These are phyloP conservation scores for Aspergillus proliferans DNA, from an alignment of 2,329 filamentous ascomycete species.

Conservation along the genomic window DNA sequence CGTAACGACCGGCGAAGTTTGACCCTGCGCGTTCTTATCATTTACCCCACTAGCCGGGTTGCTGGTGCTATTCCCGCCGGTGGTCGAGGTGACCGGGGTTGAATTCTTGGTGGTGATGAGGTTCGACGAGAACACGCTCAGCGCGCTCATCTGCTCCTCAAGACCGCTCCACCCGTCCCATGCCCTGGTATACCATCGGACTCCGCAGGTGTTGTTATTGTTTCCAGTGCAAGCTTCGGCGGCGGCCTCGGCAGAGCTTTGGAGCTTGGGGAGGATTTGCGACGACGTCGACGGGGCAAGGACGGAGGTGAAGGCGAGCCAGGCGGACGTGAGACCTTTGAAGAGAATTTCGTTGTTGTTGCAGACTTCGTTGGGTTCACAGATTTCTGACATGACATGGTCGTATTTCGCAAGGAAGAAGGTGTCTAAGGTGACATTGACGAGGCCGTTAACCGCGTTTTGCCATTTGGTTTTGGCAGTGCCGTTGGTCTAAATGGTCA, in stretches of 20 bases:
- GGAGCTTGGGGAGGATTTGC: conserved; percentile 54
- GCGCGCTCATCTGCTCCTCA: conserved; percentile 37
- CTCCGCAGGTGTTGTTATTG: conserved; percentile 50
- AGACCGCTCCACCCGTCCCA: conserved; percentile 34
- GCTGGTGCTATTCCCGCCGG: conserved; percentile 54
- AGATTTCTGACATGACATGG: conserved; percentile 61
- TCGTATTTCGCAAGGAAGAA: conserved; percentile 48
- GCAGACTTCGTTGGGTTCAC: conserved; percentile 58
- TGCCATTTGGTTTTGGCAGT: conserved; percentile 50
- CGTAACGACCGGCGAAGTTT: conserved; percentile 18
- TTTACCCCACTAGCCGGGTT: conserved; percentile 37
- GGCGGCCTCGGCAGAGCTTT: conserved; percentile 54
- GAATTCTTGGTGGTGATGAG: conserved; percentile 15
- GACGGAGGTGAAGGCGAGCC: conserved; percentile 57
- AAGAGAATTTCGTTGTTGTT: conserved; percentile 67
- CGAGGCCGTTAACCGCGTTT: conserved; percentile 50
- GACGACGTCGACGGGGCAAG: conserved; percentile 54
- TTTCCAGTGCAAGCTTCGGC: conserved; percentile 57
- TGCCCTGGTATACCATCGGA: conserved; percentile 34
- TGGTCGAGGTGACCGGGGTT: conserved; percentile 41
- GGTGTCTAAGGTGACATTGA: conserved; percentile 41
- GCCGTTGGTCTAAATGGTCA: conserved; percentile 21
- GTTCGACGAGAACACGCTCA: conserved; percentile 30
- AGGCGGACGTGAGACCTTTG: conserved; percentile 65
- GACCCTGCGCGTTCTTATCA: conserved; percentile 5